Conservation (phyloP, 2,329 filamentous ascomycete species). For the Graphilbum sp. region DNA sequence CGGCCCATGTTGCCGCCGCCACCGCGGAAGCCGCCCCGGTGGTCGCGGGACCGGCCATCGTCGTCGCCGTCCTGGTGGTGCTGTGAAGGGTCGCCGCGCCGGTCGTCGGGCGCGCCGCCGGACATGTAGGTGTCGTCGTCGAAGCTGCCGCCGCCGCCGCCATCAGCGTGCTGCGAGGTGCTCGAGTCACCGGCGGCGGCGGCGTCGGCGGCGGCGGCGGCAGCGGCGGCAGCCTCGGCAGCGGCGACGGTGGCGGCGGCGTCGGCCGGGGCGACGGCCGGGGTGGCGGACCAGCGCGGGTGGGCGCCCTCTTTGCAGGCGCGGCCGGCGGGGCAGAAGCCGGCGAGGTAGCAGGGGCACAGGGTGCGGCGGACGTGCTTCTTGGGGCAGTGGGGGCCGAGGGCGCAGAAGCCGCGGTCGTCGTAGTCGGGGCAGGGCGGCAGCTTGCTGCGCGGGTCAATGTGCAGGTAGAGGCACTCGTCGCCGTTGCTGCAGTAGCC, state of each 20-base stretch:
- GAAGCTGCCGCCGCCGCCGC: not conserved
- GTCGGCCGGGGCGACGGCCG: constrained; percentile 30
- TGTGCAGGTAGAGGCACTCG: constrained; percentile 86
- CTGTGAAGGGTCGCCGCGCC: not conserved
- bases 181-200: not conserved
- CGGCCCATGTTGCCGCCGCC: constrained; percentile 3
- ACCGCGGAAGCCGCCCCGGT: constrained; percentile 1
- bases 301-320: constrained; percentile 69
- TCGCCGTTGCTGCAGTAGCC: constrained; percentile 94
- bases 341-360: constrained; percentile 76
- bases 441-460: constrained; percentile 65
- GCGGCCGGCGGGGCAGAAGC: constrained; percentile 77
- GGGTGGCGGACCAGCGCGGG: constrained; percentile 47
- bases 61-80: not conserved
- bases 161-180: not conserved
- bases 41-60: not conserved
- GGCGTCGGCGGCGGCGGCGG: constrained; percentile 3
- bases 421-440: constrained; percentile 85
- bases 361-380: constrained; percentile 68
- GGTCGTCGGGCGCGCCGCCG: not conserved
- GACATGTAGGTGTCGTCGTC: not conserved
- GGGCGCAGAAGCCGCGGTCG: constrained; percentile 81
- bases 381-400: constrained; percentile 75
- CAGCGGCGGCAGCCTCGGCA: constrained; percentile 27
- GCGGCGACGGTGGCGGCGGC: constrained; percentile 15